These are phyloP conservation scores for Phycomyces nitens DNA, from an alignment of 192 early-diverging fungal genomes.

Conservation along the genomic window DNA sequence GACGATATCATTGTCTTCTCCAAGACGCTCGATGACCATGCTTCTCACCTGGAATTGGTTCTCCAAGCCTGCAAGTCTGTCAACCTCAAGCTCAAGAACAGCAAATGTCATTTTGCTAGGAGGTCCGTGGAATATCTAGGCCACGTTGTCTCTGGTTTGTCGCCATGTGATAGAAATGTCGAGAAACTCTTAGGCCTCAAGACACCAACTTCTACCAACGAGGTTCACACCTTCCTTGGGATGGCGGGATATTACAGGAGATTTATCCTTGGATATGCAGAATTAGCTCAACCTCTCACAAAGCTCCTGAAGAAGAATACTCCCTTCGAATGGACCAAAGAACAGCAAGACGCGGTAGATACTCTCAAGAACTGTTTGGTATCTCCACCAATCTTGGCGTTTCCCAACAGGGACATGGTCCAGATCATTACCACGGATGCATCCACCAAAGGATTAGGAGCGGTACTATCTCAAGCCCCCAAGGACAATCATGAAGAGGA, in stretches of 20 bases:
- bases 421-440: conserved; percentile 10
- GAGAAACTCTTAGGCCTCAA: neutral
- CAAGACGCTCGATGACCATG: conserved; percentile 16
- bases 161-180: neutral
- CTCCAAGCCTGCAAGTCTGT: conserved; percentile 5
- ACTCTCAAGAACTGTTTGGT: neutral
- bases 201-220: neutral
- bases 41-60: conserved; percentile 9
- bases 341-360: neutral
- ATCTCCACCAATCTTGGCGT: conserved; percentile 4
- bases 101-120: neutral
- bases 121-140: conserved; percentile 4
- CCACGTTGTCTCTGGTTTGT: conserved; percentile 1
- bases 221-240: conserved; percentile 32
- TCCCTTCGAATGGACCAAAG: conserved; percentile 11
- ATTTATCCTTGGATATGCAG: conserved; percentile 33
- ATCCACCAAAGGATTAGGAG: neutral
- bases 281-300: conserved; percentile 22
- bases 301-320: conserved; percentile 22
- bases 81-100: neutral
- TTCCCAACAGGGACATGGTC: neutral
- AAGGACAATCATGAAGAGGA: conserved; percentile 1
- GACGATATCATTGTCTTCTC: conserved; percentile 41
- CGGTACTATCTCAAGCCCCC: no score
- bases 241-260: conserved; percentile 36